Evolutionary conservation across 108 stramenopile species (phyloP).

Genomic region (Parmales sp.): DNA sequence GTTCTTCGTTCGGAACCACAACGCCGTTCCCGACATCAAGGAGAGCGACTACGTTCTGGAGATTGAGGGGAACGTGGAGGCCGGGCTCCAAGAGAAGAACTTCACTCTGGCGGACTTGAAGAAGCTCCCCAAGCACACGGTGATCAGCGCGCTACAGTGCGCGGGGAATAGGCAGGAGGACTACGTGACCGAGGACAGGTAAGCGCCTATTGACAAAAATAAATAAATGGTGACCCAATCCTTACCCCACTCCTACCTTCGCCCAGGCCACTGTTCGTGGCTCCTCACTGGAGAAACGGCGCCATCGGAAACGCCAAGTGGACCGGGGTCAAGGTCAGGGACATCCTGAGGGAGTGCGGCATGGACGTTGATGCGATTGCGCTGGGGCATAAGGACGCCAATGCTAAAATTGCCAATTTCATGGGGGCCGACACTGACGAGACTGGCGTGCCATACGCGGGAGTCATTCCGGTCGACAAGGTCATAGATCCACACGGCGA

Average conservation of each 20-base stretch:
- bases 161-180: constrained; percentile 61
- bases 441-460: constrained; percentile 32
- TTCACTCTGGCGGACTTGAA: constrained; percentile 21
- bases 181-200: constrained; percentile 29
- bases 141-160: constrained; percentile 63
- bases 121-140: constrained; percentile 39
- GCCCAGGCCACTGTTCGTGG: background rate
- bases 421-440: constrained; percentile 42
- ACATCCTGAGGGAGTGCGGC: constrained; percentile 35
- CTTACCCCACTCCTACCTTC: too few species aligned
- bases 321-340: constrained; percentile 59
- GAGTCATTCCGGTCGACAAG: constrained; percentile 44
- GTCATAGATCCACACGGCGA: constrained; percentile 53
- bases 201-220: constrained; percentile 32
- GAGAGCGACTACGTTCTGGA: constrained; percentile 40
- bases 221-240: too few species aligned
- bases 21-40: constrained; percentile 57
- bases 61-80: constrained; percentile 26
- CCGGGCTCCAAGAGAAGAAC: constrained; percentile 36
- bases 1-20: constrained; percentile 67
- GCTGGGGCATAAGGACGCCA: background rate
- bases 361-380: constrained; percentile 34
- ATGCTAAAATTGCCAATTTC: constrained; percentile 47
- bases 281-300: constrained; percentile 49
- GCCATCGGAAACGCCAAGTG: constrained; percentile 68